phyloP scores from a whole-genome alignment of 2,329 filamentous ascomycete species.

The Fusarium irregulare region DNA sequence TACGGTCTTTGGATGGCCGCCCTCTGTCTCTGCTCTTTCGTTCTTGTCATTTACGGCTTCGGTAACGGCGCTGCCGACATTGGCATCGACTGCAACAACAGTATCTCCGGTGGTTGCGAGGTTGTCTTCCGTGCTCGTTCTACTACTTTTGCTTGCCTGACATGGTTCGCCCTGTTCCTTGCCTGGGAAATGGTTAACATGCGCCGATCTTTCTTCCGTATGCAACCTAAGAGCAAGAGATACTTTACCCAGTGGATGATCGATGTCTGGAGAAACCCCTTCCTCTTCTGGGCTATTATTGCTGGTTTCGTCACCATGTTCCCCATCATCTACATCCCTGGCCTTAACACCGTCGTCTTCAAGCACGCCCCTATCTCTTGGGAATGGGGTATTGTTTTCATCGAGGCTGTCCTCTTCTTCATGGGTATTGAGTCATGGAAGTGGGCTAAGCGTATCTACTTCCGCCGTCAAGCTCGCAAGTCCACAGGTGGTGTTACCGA shows the following conservation, averaged over 20 bases:
- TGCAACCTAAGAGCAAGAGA: conserved; percentile 71
- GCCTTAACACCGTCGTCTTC: conserved; percentile 67
- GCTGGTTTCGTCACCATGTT: conserved; percentile 60
- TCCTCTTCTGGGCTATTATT: conserved; percentile 72
- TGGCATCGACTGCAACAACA: conserved; percentile 68
- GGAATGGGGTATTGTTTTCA: conserved; percentile 71
- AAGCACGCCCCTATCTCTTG: conserved; percentile 68
- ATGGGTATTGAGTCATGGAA: conserved; percentile 69
- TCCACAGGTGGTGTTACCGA: conserved; percentile 36
- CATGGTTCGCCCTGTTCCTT: conserved; percentile 79
- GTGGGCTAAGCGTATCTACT: conserved; percentile 63
- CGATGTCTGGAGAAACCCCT: conserved; percentile 76
- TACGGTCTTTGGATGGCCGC: conserved; percentile 75
- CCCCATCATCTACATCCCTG: conserved; percentile 67
- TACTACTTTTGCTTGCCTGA: conserved; percentile 77
- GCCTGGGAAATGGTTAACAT: conserved; percentile 81
- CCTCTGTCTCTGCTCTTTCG: conserved; percentile 65
- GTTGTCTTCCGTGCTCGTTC: conserved; percentile 76
- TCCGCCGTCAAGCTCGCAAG: conserved; percentile 49
- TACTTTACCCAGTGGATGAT: conserved; percentile 74
- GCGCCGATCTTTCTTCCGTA: conserved; percentile 77
- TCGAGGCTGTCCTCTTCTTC: conserved; percentile 67
- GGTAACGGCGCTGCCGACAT: conserved; percentile 63
- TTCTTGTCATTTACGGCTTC: conserved; percentile 62
- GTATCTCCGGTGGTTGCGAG: conserved; percentile 57